phyloP scores from a whole-genome alignment of 148 eudicot species.

The Mesembryanthemum crystallinum region DNA sequence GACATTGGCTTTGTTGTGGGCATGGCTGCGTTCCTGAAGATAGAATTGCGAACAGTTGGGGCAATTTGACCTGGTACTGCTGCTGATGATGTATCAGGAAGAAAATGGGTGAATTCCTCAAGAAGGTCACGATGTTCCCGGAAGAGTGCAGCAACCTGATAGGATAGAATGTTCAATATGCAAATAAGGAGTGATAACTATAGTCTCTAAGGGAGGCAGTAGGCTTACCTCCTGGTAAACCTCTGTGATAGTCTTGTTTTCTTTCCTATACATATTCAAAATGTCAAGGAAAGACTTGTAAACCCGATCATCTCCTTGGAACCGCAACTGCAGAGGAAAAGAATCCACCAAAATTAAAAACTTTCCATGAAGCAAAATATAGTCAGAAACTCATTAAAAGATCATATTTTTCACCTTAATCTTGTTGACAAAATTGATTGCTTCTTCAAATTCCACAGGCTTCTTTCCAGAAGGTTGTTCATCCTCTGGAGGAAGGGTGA shows the following conservation, averaged over 20 bases:
- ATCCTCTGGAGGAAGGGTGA: conserved; percentile 59
- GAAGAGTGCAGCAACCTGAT: conserved; percentile 75
- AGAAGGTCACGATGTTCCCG: conserved; percentile 75
- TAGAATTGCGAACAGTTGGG: conserved; percentile 49
- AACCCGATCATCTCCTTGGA: conserved; percentile 79
- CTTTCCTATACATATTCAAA: conserved; percentile 85
- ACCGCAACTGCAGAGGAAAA: conserved; percentile 56
- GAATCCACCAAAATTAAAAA: background rate
- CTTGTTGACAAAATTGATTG: conserved; percentile 85
- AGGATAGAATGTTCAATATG: conserved; percentile 3
- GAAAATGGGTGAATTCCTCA: conserved; percentile 81
- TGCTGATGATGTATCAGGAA: conserved; percentile 81
- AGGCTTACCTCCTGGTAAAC: conserved; percentile 80
- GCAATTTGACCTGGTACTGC: conserved; percentile 45
- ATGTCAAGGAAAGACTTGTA: conserved; percentile 91
- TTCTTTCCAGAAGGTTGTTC: conserved; percentile 73
- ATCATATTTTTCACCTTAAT: conserved; percentile 56
- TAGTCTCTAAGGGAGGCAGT: background rate
- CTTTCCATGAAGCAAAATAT: background rate
- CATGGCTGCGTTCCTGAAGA: conserved; percentile 55
- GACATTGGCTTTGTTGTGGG: conserved; percentile 44
- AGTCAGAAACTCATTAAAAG: background rate
- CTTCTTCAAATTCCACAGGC: conserved; percentile 89
- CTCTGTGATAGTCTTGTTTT: conserved; percentile 72
- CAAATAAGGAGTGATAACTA: background rate